Evolutionary conservation across 129 eudicot genomes (phyloP), one percentile per base, ranked within the genome.

Genomic region (Mikania micrantha): DNA sequence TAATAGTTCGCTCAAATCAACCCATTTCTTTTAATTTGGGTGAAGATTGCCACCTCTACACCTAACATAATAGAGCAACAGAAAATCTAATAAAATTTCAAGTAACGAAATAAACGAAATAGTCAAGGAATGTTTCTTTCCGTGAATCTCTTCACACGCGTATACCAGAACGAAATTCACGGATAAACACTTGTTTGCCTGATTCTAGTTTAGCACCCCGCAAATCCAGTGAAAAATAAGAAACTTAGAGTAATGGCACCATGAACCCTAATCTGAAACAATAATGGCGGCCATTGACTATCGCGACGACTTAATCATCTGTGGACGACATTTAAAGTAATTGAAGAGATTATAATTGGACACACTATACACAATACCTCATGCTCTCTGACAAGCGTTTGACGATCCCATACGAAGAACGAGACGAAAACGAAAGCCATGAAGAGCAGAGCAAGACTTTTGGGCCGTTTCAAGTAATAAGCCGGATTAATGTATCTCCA

Each of bases 401-500:
- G 97, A 12, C 97, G 99, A 79, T 94, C 99, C 95, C 97, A 94
- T 4, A 94, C 73, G 61, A 87, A 63, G 35, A 86, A 78, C 3
- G 93, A 67, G 27, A 71, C 69, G 28, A 71, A 76, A 7, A 94
- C 88, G 34, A 94, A 94, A 0, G 71, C 65, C 0, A 94, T 81
- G 12, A 94, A 83, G 2, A 94, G 80, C 21, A 87, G 44, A 8
- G 99, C 99, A 3, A 94, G 88, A 11, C 90, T 84, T 58, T 85
- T 89, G 0, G 99, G 99, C 5, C 97, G 80, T 71, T 83, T 94
- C 81, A 94, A 77, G 77, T 94, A 94, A 80, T 94, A 94, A 19
- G 87, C 90, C n/a, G 99, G 99, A 81, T 94, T 94, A 10, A 87
- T 9, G 69, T 77, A 89, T 54, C 93, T 89, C 84, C 77, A 88